A percentile compares a stretch with the other conserved stretches of the same genome.
phyloP scores from a whole-genome alignment of 352 stramenopile genomes.

The Thraustochytrium sp. region DNA sequence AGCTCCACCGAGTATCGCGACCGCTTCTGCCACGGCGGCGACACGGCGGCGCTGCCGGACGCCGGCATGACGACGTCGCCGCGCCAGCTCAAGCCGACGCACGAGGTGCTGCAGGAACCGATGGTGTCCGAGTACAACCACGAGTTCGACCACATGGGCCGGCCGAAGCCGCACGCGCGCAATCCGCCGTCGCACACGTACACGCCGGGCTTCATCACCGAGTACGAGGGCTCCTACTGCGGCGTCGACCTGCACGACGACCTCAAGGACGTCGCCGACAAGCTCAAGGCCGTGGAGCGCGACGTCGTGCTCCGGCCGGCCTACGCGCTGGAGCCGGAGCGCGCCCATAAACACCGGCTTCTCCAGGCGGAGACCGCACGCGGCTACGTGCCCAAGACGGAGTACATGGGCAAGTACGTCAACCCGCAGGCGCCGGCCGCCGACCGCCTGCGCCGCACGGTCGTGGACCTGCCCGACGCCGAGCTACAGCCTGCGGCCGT shows the following conservation, averaged over 20 bases:
- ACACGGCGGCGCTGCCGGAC: not conserved
- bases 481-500: no score
- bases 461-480: not conserved
- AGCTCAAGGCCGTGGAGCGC: not conserved
- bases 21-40: not conserved
- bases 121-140: constrained; percentile 16
- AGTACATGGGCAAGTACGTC: not conserved
- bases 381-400: not conserved
- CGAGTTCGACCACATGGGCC: constrained; percentile 5
- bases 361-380: not conserved
- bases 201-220: not conserved
- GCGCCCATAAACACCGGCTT: constrained; percentile 13
- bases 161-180: not conserved
- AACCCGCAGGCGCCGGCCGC: not conserved
- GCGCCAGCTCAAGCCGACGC: not conserved
- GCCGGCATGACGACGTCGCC: not conserved
- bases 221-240: constrained; percentile 31
- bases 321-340: not conserved
- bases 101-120: not conserved
- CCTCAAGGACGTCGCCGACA: not conserved
- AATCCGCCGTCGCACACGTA: not conserved
- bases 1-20: constrained; percentile 15
- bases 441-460: no score
- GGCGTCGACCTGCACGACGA: not conserved
- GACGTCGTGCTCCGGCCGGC: not conserved